A percentile compares a stretch with the other conserved stretches of the same genome.
These are phyloP conservation scores for Ophiostoma quercus DNA, from an alignment of 2,329 filamentous ascomycete genomes.

Conservation along the genomic window DNA sequence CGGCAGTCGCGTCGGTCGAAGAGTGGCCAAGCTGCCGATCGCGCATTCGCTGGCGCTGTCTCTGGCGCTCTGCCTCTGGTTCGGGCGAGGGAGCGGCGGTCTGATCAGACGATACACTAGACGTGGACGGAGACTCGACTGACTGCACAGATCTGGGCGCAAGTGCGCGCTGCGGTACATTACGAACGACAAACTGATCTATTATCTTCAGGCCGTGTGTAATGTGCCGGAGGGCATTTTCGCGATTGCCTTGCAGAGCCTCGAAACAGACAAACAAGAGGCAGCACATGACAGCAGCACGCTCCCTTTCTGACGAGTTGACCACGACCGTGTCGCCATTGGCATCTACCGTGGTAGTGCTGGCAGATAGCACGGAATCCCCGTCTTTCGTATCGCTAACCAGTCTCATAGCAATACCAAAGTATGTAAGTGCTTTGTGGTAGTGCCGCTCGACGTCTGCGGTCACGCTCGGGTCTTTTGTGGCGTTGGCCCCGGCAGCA, in stretches of 20 bases:
- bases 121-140: not conserved
- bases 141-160: not conserved
- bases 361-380: not conserved
- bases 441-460: conserved; percentile 29
- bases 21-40: not conserved
- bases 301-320: conserved; percentile 25
- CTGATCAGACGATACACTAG: not conserved
- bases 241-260: conserved; percentile 36
- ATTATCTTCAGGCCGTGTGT: conserved; percentile 37
- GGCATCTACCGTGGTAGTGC: not conserved
- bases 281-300: conserved; percentile 36
- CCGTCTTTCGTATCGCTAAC: not conserved
- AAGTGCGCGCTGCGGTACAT: conserved; percentile 12
- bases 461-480: not conserved
- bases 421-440: conserved; percentile 35
- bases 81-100: not conserved
- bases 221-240: conserved; percentile 36
- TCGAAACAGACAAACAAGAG: conserved; percentile 39
- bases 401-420: conserved; percentile 35
- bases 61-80: conserved; percentile 13
- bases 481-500: not conserved
- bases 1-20: not conserved
- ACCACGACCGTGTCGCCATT: conserved; percentile 19
- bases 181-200: conserved; percentile 32
- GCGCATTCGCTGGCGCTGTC: conserved; percentile 15